Evolutionary conservation across 352 stramenopile species (phyloP).

Genomic region (Sclerospora graminicola): DNA sequence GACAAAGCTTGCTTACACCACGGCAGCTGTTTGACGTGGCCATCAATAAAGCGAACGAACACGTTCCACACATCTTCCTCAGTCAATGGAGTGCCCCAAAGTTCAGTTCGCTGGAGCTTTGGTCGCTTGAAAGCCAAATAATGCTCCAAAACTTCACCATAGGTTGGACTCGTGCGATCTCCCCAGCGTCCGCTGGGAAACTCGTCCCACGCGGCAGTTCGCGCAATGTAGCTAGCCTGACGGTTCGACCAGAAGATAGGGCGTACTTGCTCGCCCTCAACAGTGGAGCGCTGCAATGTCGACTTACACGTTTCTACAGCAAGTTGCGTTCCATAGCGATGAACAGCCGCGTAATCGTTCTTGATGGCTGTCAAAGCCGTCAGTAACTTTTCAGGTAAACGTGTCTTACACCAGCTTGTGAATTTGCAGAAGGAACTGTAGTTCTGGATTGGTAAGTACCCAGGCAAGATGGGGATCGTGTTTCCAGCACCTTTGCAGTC

Average conservation of each 20-base stretch:
- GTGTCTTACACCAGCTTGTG: constrained; percentile 96
- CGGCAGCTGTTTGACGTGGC: constrained; percentile 84
- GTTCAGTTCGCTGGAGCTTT: constrained; percentile 53
- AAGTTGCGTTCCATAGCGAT: constrained; percentile 90
- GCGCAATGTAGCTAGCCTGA: constrained; percentile 93
- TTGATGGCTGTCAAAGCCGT: constrained; percentile 79
- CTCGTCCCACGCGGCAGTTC: constrained; percentile 95
- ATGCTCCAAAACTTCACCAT: constrained; percentile 93
- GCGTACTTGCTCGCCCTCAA: constrained; percentile 84
- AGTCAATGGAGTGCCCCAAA: constrained; percentile 78
- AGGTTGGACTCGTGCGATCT: constrained; percentile 90
- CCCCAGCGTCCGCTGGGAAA: constrained; percentile 95
- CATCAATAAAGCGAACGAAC: constrained; percentile 86
- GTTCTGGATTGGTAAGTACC: constrained; percentile 83
- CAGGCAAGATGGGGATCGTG: constrained; percentile 92
- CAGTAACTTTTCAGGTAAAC: constrained; percentile 83
- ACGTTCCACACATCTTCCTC: constrained; percentile 91
- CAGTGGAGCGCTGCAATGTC: constrained; percentile 44
- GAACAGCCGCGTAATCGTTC: constrained; percentile 91
- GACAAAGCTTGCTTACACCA: constrained; percentile 96
- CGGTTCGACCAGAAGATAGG: constrained; percentile 99
- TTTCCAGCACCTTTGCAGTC: constrained; percentile 90
- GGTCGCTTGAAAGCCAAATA: constrained; percentile 84
- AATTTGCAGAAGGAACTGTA: constrained; percentile 98
- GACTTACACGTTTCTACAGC: constrained; percentile 89